Conservation (phyloP, 345 rosid genomes). For the Hevea brasiliensis region DNA sequence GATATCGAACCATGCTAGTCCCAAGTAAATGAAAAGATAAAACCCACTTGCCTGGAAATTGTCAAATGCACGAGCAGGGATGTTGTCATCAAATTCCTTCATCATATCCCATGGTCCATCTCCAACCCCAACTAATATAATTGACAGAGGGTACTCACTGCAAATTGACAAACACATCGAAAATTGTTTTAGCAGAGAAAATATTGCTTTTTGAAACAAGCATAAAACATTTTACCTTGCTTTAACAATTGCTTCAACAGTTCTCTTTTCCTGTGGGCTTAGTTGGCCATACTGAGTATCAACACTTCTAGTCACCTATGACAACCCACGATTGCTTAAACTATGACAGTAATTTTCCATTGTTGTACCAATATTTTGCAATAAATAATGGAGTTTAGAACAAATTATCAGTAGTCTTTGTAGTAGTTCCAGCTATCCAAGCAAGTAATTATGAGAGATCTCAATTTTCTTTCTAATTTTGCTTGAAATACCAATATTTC, state of each 20-base stretch:
- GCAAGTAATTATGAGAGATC: not conserved
- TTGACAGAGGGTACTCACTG: constrained; percentile 86
- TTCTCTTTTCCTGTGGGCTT: constrained; percentile 91
- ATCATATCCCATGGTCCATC: constrained; percentile 99
- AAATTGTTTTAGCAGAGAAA: not conserved
- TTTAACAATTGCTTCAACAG: constrained; percentile 86
- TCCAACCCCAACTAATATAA: constrained; percentile 90
- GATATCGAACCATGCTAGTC: not conserved
- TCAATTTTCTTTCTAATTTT: not conserved
- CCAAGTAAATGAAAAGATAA: not conserved
- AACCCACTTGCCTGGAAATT: constrained; percentile 75
- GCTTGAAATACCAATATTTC: not conserved
- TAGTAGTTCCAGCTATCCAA: not conserved
- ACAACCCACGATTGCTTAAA: constrained; percentile 7
- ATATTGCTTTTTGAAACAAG: not conserved
- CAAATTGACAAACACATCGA: constrained; percentile 16
- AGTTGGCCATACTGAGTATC: constrained; percentile 71
- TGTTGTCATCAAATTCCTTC: constrained; percentile 94
- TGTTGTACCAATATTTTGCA: not conserved
- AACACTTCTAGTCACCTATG: constrained; percentile 87
- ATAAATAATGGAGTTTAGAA: not conserved
- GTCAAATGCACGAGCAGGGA: constrained; percentile 89
- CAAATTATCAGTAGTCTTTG: not conserved
- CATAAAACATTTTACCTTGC: constrained; percentile 60
- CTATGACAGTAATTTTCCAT: not conserved